Percentiles rank a stretch among this genome's conserved stretches.
Evolutionary conservation across 805 yeast genomes (phyloP).

Genomic region (Kodamaea nitidulidarum): DNA sequence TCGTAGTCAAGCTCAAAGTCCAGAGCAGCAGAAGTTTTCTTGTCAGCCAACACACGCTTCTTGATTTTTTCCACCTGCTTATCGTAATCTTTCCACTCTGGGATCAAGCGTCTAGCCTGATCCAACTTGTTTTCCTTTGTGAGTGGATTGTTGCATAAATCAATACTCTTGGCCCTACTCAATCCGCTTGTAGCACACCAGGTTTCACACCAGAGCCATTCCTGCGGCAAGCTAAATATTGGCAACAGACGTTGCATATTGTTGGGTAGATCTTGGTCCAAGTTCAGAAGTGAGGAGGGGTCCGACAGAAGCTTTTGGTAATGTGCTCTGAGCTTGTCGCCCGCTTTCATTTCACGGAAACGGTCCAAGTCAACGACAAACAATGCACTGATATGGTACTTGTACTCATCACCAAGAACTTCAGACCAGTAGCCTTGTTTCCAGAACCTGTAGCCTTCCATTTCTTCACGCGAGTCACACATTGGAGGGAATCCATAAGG

Average conservation of each 20-base stretch:
- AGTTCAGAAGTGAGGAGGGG: constrained; percentile 70
- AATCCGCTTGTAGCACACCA: constrained; percentile 75
- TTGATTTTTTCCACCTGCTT: constrained; percentile 37
- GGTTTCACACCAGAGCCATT: constrained; percentile 92
- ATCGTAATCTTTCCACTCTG: constrained; percentile 74
- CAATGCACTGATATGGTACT: constrained; percentile 80
- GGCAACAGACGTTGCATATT: constrained; percentile 66
- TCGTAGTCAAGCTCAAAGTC: constrained; percentile 11
- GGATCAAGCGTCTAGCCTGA: constrained; percentile 68
- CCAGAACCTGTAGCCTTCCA: constrained; percentile 91
- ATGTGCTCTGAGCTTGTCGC: constrained; percentile 76
- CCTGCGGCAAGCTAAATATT: constrained; percentile 70
- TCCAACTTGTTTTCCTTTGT: constrained; percentile 77
- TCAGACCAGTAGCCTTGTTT: constrained; percentile 86
- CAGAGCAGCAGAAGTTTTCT: constrained; percentile 8
- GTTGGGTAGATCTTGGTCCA: constrained; percentile 94
- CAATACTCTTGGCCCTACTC: constrained; percentile 68
- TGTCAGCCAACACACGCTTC: not conserved
- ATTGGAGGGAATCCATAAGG: constrained; percentile 86
- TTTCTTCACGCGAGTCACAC: constrained; percentile 76
- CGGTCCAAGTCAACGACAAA: constrained; percentile 72
- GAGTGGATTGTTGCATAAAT: constrained; percentile 78
- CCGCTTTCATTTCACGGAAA: constrained; percentile 66
- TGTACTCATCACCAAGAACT: constrained; percentile 51
- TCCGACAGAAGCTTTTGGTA: constrained; percentile 81